Conservation (phyloP, 495 filamentous ascomycete genomes). For the Penicillium tannophilum region DNA sequence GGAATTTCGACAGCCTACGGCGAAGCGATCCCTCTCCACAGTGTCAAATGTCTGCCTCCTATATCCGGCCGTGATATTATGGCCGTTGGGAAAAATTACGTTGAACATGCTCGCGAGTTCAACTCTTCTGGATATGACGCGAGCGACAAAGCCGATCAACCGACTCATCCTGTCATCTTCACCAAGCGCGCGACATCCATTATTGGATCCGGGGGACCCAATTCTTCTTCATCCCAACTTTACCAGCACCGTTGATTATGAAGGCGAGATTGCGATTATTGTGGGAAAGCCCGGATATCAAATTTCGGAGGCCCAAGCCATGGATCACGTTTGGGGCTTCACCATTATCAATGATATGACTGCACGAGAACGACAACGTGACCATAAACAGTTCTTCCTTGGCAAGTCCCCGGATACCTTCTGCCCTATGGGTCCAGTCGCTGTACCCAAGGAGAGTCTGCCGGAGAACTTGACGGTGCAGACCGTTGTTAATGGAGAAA, state of each 20-base stretch:
- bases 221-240: conserved; percentile 52
- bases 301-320: conserved; percentile 47
- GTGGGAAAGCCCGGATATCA: conserved; percentile 52
- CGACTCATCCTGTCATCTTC: conserved; percentile 53
- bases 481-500: conserved; percentile 65
- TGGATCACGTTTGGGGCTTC: conserved; percentile 58
- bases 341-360: conserved; percentile 61
- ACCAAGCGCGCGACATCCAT: conserved; percentile 58
- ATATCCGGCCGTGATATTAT: conserved; percentile 55
- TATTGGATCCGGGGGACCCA: conserved; percentile 46
- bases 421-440: conserved; percentile 58
- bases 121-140: conserved; percentile 54
- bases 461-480: conserved; percentile 59
- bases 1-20: conserved; percentile 12
- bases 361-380: conserved; percentile 56
- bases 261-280: conserved; percentile 60
- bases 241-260: conserved; percentile 55
- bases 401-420: conserved; percentile 58
- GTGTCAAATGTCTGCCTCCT: conserved; percentile 47
- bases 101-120: conserved; percentile 53
- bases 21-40: conserved; percentile 37
- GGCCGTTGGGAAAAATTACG: conserved; percentile 58
- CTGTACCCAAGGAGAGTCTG: conserved; percentile 48
- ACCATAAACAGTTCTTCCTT: conserved; percentile 61
- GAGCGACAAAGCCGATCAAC: conserved; percentile 43